These are phyloP conservation scores for Onygena corvina DNA, from an alignment of 2,329 filamentous ascomycete species.

Conservation along the genomic window DNA sequence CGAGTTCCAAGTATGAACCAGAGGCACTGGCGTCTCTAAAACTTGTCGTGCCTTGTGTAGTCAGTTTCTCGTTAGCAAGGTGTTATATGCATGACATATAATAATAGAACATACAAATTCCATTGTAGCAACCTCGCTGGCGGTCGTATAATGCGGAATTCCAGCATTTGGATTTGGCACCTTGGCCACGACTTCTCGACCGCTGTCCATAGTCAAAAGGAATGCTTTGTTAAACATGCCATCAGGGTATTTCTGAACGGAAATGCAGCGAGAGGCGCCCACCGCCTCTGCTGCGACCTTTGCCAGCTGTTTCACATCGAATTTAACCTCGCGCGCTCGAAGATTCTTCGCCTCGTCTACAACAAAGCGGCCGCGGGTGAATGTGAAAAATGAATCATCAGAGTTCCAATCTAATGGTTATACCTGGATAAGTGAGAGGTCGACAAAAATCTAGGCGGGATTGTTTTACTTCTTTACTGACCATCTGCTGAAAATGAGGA, in stretches of 20 bases:
- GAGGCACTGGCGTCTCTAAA: slow-evolving; percentile 15
- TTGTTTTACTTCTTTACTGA: too few relatives aligned
- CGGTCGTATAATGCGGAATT: slow-evolving; percentile 10
- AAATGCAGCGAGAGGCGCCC: slow-evolving; percentile 22
- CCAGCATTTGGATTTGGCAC: slow-evolving; percentile 24
- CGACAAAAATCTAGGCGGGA: too few relatives aligned
- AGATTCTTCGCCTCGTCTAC: slow-evolving; percentile 20
- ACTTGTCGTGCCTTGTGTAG: slow-evolving; percentile 10
- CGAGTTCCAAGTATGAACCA: slow-evolving; percentile 15
- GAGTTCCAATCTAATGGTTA: slow-evolving; percentile 24
- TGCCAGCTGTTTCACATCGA: slow-evolving; percentile 27
- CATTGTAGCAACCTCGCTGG: slow-evolving; percentile 21
- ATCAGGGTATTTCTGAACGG: slow-evolving; percentile 25
- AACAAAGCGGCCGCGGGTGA: slow-evolving; percentile 23
- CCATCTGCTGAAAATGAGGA: too few relatives aligned
- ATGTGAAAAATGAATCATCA: slow-evolving; percentile 22
- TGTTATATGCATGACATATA: neutral
- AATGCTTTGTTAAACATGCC: slow-evolving; percentile 29
- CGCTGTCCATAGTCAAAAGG: slow-evolving; percentile 25
- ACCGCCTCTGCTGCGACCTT: slow-evolving; percentile 22
- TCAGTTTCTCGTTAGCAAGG: neutral
- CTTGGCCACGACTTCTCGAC: slow-evolving; percentile 22
- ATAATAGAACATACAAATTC: slow-evolving; percentile 17
- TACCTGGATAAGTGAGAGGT: too few relatives aligned
- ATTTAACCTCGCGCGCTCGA: slow-evolving; percentile 15